These are phyloP conservation scores for Trypanosoma avium DNA, from an alignment of 208 protist genomes.

Conservation along the genomic window DNA sequence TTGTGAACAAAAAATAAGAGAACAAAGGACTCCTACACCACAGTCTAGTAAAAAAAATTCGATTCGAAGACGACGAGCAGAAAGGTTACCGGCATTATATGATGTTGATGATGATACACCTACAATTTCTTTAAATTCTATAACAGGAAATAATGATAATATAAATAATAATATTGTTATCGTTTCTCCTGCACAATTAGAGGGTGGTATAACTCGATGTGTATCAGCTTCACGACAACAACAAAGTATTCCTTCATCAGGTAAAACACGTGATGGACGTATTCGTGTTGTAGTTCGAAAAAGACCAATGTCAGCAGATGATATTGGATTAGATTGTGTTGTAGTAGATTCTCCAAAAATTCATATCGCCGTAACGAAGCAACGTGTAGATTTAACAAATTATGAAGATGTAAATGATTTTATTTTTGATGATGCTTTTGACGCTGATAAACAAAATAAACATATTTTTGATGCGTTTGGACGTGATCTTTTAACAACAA, in stretches of 20 bases:
- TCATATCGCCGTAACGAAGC: slow-evolving; percentile 61
- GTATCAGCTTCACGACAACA: neutral
- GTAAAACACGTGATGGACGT: slow-evolving; percentile 50
- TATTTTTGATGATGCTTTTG: slow-evolving; percentile 93
- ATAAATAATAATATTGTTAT: too few species aligned
- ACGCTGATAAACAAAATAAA: slow-evolving; percentile 65
- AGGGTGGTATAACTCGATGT: too few species aligned
- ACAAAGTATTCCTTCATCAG: neutral
- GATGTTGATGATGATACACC: too few species aligned
- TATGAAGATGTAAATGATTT: slow-evolving; percentile 95
- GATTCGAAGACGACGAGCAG: too few species aligned
- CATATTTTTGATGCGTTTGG: slow-evolving; percentile 83
- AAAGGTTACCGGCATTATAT: too few species aligned
- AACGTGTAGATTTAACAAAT: slow-evolving; percentile 94
- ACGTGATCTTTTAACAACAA: slow-evolving; percentile 77
- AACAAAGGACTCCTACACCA: too few species aligned
- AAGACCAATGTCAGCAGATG: slow-evolving; percentile 56
- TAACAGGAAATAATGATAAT: too few species aligned
- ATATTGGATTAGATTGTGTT: slow-evolving; percentile 54
- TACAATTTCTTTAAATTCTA: too few species aligned
- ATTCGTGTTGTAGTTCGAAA: slow-evolving; percentile 89
- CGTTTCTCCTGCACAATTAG: too few species aligned
- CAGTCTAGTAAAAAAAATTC: too few species aligned
- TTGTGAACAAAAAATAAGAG: too few species aligned
- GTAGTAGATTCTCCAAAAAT: slow-evolving; percentile 46